Conservation (phyloP, 495 filamentous ascomycete genomes). For the Schizothecium vesticola region DNA sequence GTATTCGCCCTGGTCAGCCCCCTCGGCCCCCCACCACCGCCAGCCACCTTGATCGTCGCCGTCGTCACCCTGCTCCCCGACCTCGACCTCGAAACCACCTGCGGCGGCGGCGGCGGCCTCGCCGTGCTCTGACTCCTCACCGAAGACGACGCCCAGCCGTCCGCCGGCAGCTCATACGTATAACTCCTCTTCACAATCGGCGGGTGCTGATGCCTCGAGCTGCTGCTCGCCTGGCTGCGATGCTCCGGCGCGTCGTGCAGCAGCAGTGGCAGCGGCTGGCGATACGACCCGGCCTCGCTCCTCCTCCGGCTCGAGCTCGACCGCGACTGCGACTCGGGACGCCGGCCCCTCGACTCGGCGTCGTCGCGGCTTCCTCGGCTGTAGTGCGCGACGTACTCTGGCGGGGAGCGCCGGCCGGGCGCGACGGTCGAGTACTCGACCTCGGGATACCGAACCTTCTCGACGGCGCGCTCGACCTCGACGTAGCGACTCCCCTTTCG, state of each 20-base stretch:
- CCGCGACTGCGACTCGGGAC: constrained; percentile 29
- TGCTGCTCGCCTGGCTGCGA: constrained; percentile 22
- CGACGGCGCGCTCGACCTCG: constrained; percentile 28
- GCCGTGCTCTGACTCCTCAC: constrained; percentile 32
- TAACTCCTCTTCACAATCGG: constrained; percentile 28
- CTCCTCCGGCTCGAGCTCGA: constrained; percentile 25
- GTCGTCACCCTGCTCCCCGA: constrained; percentile 29
- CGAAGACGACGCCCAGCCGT: constrained; percentile 27
- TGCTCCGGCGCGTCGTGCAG: constrained; percentile 26
- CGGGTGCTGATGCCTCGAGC: constrained; percentile 16
- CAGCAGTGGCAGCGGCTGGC: constrained; percentile 31
- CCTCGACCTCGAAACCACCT: constrained; percentile 24
- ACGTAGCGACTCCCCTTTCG: constrained; percentile 25
- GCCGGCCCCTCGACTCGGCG: constrained; percentile 36
- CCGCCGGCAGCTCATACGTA: constrained; percentile 13
- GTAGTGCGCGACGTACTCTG: constrained; percentile 36
- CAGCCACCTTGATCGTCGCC: constrained; percentile 26
- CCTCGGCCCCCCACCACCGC: constrained; percentile 9
- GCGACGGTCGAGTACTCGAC: constrained; percentile 23
- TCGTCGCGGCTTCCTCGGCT: constrained; percentile 35
- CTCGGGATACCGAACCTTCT: constrained; percentile 27
- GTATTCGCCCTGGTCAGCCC: constrained; percentile 17
- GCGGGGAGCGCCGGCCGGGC: constrained; percentile 24
- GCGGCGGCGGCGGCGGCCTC: constrained; percentile 14
- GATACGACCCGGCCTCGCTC: constrained; percentile 29